Evolutionary conservation across 768 basidiomycete species (phyloP).

Genomic region (Hortiboletus campestris): DNA sequence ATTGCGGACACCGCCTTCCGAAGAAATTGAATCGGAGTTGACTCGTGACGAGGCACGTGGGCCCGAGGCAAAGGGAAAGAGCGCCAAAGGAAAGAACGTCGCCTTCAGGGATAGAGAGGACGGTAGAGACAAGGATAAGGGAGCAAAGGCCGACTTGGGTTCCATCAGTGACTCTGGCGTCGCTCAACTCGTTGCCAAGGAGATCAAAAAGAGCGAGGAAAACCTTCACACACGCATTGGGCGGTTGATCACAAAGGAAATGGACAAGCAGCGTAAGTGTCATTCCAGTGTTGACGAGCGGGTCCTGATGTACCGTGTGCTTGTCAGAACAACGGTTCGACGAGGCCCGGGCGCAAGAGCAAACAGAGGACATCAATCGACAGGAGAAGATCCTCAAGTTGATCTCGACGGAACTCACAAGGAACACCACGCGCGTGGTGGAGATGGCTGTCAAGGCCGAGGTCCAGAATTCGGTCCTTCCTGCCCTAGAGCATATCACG

Average conservation of each 20-base stretch:
- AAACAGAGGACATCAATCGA: constrained; percentile 75
- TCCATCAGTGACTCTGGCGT: constrained; percentile 52
- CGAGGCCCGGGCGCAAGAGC: constrained; percentile 74
- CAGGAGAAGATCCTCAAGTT: constrained; percentile 89
- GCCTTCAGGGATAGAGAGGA: constrained; percentile 62
- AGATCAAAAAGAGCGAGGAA: constrained; percentile 83
- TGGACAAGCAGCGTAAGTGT: constrained; percentile 83
- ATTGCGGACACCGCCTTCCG: constrained; percentile 67
- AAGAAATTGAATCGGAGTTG: constrained; percentile 69
- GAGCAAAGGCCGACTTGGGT: constrained; percentile 24
- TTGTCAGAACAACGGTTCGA: constrained; percentile 76
- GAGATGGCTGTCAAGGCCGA: constrained; percentile 86
- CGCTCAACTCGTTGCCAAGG: constrained; percentile 61
- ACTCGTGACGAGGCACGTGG: constrained; percentile 56
- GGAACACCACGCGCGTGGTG: constrained; percentile 85
- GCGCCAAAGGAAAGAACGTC: constrained; percentile 53
- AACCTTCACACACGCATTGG: constrained; percentile 72
- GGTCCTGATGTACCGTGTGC: constrained; percentile 1
- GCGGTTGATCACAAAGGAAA: constrained; percentile 79
- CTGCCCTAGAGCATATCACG: constrained; percentile 79
- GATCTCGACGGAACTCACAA: constrained; percentile 81
- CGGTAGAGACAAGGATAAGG: constrained; percentile 38
- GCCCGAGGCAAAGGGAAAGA: constrained; percentile 51
- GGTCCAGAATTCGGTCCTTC: constrained; percentile 80
- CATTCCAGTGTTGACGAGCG: constrained; percentile 4